Base-by-base conservation (phyloP, 2,329 filamentous ascomycete species). In the Geosmithia morbida region DNA sequence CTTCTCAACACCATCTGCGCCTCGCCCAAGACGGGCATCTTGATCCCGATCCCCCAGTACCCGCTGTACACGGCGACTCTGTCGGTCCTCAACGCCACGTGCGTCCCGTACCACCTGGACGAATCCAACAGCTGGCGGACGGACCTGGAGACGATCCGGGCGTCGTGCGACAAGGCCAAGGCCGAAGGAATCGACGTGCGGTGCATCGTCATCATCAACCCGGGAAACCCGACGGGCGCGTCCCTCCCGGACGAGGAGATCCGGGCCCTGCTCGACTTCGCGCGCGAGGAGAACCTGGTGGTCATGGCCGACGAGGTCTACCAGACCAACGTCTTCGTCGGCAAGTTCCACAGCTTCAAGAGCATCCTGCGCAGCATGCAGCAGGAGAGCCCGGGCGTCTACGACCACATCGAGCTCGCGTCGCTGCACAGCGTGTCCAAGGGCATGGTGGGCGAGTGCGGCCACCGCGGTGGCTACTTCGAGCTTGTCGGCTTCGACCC, bases 391-490 rank as follows among this genome's bases (percentile, higher is more conserved):
- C 78, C 83, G 1, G 85, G 80, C 58, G 40, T 80, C 62, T 97
- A 87, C 68, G 85, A 94, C 66, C 64, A 77, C 55, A 72, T 98
- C 50, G 89, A 97, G 70, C 79, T 98, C 49, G 90, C 83, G 45
- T 95, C 87, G 46, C 74, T 98, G 54, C 90, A 98, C 74, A 90
- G 84, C 58, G 76, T 94, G 48, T 95, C 87, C 62, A 98, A 98
- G 77, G 92, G 92, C 58, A 97, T 98, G 89, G 86, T 96, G 8
- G 92, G 92, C 61, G 92, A 98, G 72, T 98, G 92, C 64, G 92
- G 92, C 46, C 92, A 98, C 71, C 86, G 92, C 53, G 92, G 90
- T 56, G 92, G 92, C 48, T 98, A 94, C 75, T 97, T 97, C 61
- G 92, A 98, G 74, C 81, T 98, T 49, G 79, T 89, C 50, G 87